Conservation (phyloP, 106 monocot genomes). For the Acorus gramineus region DNA sequence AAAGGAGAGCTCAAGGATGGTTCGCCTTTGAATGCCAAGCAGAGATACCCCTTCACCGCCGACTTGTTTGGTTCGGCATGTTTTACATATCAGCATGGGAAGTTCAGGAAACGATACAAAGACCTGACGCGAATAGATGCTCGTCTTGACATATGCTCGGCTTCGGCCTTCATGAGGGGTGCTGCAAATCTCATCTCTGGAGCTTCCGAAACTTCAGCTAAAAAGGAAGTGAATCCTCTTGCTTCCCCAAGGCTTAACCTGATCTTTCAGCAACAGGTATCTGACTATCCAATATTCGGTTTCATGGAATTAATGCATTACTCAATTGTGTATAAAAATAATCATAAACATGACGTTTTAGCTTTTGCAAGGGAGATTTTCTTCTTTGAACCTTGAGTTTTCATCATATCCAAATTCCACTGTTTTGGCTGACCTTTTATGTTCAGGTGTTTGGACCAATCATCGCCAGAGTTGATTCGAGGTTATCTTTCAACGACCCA, state of each 20-base stretch:
- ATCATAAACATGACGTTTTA: background rate
- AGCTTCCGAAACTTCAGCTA: slow-evolving; percentile 14
- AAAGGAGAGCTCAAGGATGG: slow-evolving; percentile 10
- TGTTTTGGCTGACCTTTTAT: background rate
- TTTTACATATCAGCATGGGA: slow-evolving; percentile 59
- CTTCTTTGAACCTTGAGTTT: too few species aligned
- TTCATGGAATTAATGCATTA: too few species aligned
- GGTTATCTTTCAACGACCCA: slow-evolving; percentile 29
- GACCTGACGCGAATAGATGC: slow-evolving; percentile 69
- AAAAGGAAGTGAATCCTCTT: slow-evolving; percentile 40
- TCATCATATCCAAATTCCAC: background rate
- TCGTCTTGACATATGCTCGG: slow-evolving; percentile 57
- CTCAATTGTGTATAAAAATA: too few species aligned
- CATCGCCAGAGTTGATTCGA: slow-evolving; percentile 46
- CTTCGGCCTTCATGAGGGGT: slow-evolving; percentile 42
- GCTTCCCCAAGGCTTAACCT: slow-evolving; percentile 55
- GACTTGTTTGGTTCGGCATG: slow-evolving; percentile 72
- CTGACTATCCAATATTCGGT: too few species aligned
- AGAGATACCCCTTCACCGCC: slow-evolving; percentile 32
- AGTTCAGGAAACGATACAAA: slow-evolving; percentile 66
- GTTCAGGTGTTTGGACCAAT: slow-evolving; percentile 72
- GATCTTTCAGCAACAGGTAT: slow-evolving; percentile 79
- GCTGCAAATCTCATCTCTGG: slow-evolving; percentile 29
- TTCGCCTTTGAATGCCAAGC: slow-evolving; percentile 8
- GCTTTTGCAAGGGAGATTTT: background rate